Percentiles rank a stretch among this genome's conserved stretches.
Conservation (phyloP, 2,329 filamentous ascomycete species). For the Pyrenochaeta sp. region DNA sequence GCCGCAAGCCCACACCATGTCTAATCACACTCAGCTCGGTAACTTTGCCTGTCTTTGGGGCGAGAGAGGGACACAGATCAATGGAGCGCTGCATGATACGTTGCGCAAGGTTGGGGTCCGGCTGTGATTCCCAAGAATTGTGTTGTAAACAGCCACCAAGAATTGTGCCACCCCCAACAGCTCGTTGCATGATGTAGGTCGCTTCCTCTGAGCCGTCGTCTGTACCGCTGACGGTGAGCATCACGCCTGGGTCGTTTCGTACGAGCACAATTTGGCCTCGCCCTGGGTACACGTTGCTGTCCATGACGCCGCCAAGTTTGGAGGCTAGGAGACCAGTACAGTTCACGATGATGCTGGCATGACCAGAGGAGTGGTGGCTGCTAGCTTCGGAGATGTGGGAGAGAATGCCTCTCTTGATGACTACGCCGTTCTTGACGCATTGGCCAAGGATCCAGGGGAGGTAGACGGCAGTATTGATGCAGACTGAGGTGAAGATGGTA, state of each 20-base stretch:
- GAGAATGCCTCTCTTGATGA: constrained; percentile 57
- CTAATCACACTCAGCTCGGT: constrained; percentile 77
- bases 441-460: constrained; percentile 85
- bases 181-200: constrained; percentile 83
- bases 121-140: constrained; percentile 78
- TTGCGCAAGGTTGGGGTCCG: constrained; percentile 79
- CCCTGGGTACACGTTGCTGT: constrained; percentile 75
- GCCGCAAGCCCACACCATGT: constrained; percentile 83
- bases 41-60: constrained; percentile 67
- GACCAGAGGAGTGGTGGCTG: constrained; percentile 63
- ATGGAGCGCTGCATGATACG: constrained; percentile 85
- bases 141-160: constrained; percentile 87
- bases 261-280: constrained; percentile 87
- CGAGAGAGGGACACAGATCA: constrained; percentile 70
- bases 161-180: constrained; percentile 78
- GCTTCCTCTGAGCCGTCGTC: constrained; percentile 78
- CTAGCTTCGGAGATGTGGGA: constrained; percentile 78
- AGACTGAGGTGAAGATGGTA: constrained; percentile 81
- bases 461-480: constrained; percentile 90
- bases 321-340: constrained; percentile 81
- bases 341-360: constrained; percentile 79
- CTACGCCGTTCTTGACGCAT: constrained; percentile 76
- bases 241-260: constrained; percentile 76
- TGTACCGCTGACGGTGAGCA: constrained; percentile 75
- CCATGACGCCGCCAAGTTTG: constrained; percentile 82